Evolutionary conservation across 2,329 filamentous ascomycete species (phyloP), one percentile per base, ranked within the genome.

Genomic region (Venturia aucupariae): DNA sequence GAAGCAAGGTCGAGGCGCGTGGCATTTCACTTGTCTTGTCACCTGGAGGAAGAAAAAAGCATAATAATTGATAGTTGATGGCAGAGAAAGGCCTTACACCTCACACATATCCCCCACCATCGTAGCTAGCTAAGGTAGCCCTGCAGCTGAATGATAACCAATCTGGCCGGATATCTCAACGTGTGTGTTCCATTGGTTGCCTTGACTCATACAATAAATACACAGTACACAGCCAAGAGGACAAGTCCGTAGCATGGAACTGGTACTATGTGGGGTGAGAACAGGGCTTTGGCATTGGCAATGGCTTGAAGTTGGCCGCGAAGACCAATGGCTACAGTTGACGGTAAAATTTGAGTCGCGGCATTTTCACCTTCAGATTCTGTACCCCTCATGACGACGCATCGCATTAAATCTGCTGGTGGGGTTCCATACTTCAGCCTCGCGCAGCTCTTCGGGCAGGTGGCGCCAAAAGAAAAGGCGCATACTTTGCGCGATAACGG

Each of bases 51-150:
- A 22, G 46, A 27, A 51, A 51, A 51, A 51, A n/a, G n/a, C n/a
- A n/a, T n/a, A n/a, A n/a, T n/a, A n/a, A n/a, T n/a, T n/a, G n/a
- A n/a, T n/a, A n/a, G n/a, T n/a, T n/a, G n/a, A n/a, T n/a, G n/a
- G n/a, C n/a, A n/a, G n/a, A n/a, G n/a, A n/a, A n/a, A n/a, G n/a
- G n/a, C n/a, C n/a, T n/a, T n/a, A n/a, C n/a, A n/a, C n/a, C n/a
- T n/a, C n/a, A n/a, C n/a, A n/a, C n/a, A n/a, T n/a, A n/a, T 51
- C 46, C 46, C 46, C 46, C 46, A 51, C 46, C 46, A 41, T 51
- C 10, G 22, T 27, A 13, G 22, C 22, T 51, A 27, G 35, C 35
- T n/a, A n/a, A n/a, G n/a, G n/a, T n/a, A n/a, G n/a, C n/a, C n/a
- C 35, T 38, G 35, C 7, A 11, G 5, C 35, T 38, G 22, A 22